Evolutionary conservation across 192 early-diverging fungal species (phyloP), one percentile per base, ranked within the genome.

Genomic region (Coemansia sp.): DNA sequence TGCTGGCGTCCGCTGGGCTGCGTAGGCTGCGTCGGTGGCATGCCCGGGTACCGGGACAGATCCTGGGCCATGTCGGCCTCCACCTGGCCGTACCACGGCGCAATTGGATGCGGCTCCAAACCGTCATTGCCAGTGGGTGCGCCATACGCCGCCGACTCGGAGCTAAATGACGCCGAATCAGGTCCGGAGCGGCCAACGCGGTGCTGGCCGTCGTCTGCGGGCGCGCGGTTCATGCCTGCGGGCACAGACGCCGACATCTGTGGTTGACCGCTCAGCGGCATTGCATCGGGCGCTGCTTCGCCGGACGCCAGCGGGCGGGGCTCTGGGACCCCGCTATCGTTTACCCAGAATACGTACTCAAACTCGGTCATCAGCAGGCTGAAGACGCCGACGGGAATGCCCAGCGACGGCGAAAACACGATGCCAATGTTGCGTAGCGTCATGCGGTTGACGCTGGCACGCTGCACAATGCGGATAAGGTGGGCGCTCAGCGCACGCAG

Each of bases 401-500:
- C 89, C 2, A 98, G 78, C 5, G 95, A 96, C 15, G 93, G 94
- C 26, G 91, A 87, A 58, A 97, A 97, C 5, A 98, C 93, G 51
- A 97, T 98, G 42, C 92, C 89, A 31, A 98, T 84, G 80, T 97
- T 97, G 20, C 90, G 85, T 45, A 93, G 80, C 5, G 89, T 96
- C 96, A 98, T 98, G 67, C 87, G 88, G 79, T 98, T 98, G 22
- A 84, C 73, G 27, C 86, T 84, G 9, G 85, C 79, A 44, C 85
- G 80, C 50, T 89, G 86, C 17, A 97, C 95, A 38, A 98, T 85
- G 32, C 88, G 75, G 46, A 95, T 87, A 48, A 98, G 82, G 55
- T 98, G 96, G 0, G 87, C 93, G 1, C 90, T 88, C 47, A 98
- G 67, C 3, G 86, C 86, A 28, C 88, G 83, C 20, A 98, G 72